These are phyloP conservation scores for Dichotomocladium elegans DNA, from an alignment of 371 early-diverging fungal species.

Conservation along the genomic window DNA sequence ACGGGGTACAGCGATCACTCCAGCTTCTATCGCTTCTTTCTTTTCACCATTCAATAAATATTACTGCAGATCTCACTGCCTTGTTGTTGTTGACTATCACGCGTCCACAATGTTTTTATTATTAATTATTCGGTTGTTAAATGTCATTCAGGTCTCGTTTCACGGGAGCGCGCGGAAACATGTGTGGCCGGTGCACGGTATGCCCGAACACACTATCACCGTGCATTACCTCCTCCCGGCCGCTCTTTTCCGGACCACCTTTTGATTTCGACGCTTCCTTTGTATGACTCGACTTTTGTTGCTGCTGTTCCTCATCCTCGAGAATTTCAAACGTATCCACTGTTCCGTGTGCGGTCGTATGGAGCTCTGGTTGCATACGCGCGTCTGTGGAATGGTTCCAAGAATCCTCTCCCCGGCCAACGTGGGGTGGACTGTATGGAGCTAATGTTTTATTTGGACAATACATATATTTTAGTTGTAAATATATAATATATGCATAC, in stretches of 20 bases:
- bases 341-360: constrained; percentile 38
- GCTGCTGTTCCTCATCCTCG: neutral
- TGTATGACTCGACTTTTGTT: too few species aligned
- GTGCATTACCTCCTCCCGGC: too few species aligned
- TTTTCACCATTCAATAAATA: too few species aligned
- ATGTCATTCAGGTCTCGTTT: constrained; percentile 14
- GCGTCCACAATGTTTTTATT: too few species aligned
- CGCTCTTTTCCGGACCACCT: too few species aligned
- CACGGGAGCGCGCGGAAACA: constrained; percentile 5
- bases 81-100: too few species aligned
- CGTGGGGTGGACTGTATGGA: constrained; percentile 16
- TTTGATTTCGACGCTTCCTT: too few species aligned
- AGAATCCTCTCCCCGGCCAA: constrained; percentile 23
- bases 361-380: constrained; percentile 26
- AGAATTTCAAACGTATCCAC: constrained; percentile 10
- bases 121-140: too few species aligned
- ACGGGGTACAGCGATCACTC: too few species aligned
- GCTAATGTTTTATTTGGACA: constrained; percentile 8
- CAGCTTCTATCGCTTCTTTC: too few species aligned
- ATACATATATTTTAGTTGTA: too few species aligned
- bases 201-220: constrained; percentile 7
- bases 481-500: neutral
- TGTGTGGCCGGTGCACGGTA: constrained; percentile 1
- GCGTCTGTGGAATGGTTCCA: constrained; percentile 30
- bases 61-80: too few species aligned